phyloP scores from a whole-genome alignment of 495 filamentous ascomycete species.

The Bacidia rubella region DNA sequence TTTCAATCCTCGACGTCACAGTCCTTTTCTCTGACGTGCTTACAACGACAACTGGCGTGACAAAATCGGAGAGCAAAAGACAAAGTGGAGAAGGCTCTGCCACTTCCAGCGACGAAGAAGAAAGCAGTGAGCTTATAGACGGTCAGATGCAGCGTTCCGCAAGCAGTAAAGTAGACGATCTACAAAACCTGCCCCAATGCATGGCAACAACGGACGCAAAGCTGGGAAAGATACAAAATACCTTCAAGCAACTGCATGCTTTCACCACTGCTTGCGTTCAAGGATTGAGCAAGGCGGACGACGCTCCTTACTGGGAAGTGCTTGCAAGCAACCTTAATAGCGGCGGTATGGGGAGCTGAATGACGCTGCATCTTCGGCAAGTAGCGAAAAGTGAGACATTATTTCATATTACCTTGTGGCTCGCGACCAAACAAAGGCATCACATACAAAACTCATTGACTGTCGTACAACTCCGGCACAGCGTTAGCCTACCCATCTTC shows the following conservation, averaged over 20 bases:
- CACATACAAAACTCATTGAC: too few relatives aligned
- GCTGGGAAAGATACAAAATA: conserved; percentile 25
- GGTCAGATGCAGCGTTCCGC: background rate
- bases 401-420: too few relatives aligned
- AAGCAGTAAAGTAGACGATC: background rate
- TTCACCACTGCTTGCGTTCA: conserved; percentile 35
- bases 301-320: conserved; percentile 36
- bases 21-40: conserved; percentile 35
- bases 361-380: too few relatives aligned
- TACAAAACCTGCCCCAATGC: background rate
- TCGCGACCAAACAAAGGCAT: too few relatives aligned
- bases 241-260: conserved; percentile 29
- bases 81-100: conserved; percentile 7
- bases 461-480: background rate
- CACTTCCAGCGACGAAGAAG: conserved; percentile 17
- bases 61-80: conserved; percentile 12
- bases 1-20: conserved; percentile 48
- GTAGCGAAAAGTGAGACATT: too few relatives aligned
- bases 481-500: conserved; percentile 6
- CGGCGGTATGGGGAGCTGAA: background rate
- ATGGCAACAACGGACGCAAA: conserved; percentile 12
- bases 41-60: conserved; percentile 17
- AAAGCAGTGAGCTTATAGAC: background rate
- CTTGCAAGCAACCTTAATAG: conserved; percentile 32
- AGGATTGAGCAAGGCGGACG: conserved; percentile 33